Base-by-base conservation (phyloP, 768 basidiomycete genomes). In the Tricholoma sp. region DNA sequence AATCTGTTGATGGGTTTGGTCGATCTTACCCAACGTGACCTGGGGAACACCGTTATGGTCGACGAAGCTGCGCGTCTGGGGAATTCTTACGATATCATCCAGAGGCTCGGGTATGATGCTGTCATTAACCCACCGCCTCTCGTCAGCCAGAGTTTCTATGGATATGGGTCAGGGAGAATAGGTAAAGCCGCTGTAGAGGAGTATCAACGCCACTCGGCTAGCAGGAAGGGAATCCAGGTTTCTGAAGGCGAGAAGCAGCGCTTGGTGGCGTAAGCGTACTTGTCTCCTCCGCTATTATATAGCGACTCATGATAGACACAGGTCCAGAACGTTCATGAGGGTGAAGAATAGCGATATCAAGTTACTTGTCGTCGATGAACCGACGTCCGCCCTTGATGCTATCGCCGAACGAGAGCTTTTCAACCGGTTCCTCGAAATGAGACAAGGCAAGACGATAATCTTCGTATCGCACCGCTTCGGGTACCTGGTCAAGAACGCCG, bases 391-490 rank as follows among this genome's bases (percentile, higher is more conserved):
- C 2, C 61, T 85, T 39, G 85, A 86, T 53, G 76, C 85, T 8
- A 67, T 78, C 45, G 79, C 74, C 0, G 85, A 87, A 64, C 74
- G 72, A 12, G 68, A 75, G 1, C 69, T 85, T 10, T 75, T 83
- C 53, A 61, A 72, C 14, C 67, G 69, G 9, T 65, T 84, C 32
- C 67, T 71, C 3, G 61, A 64, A 1, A 60, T 64, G 24, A 72
- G 78, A 4, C 63, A 68, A 11, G 81, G 78, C 1, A 83, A 79
- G 67, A 85, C 83, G 0, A 73, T 81, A 67, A 68, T 86, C 11
- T 75, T 83, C 43, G 80, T 84, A 6, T 81, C 80, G 0, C 84
- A 86, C 61, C 73, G 80, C 2, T 82, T 83, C 57, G 76, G 76
- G 1, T 74, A 79, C 54, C 69, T 83, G 14, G 79, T 74, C 0